Conservation (phyloP, 1,284 basidiomycete genomes). For the Leccinum proliferum region DNA sequence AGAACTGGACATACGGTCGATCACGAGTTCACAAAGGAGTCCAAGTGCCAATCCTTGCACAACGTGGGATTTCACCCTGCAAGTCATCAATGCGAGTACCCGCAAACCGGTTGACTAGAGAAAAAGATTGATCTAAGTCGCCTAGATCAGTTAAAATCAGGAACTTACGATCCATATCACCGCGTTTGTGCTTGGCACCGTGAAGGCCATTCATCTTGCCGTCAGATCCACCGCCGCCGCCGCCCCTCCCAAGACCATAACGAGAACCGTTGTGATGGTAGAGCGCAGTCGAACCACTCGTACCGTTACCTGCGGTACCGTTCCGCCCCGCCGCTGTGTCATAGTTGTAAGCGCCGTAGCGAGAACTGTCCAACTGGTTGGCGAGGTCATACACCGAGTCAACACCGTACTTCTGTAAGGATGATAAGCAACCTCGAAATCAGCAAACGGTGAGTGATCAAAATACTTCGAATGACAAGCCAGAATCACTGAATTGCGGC, state of each 20-base stretch:
- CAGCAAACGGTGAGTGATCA: neutral
- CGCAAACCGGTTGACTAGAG: constrained; percentile 86
- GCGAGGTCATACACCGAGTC: constrained; percentile 57
- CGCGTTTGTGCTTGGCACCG: constrained; percentile 89
- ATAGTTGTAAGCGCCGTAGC: constrained; percentile 63
- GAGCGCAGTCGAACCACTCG: constrained; percentile 71
- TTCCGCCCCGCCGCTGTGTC: constrained; percentile 39
- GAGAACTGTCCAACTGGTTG: constrained; percentile 44
- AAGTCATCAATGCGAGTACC: constrained; percentile 95
- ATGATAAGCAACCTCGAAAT: constrained; percentile 10
- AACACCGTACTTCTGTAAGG: constrained; percentile 45
- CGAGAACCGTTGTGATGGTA: constrained; percentile 77
- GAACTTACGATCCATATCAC: constrained; percentile 89
- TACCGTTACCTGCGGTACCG: constrained; percentile 38
- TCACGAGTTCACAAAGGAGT: too few relatives aligned
- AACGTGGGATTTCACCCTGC: constrained; percentile 85
- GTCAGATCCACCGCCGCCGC: constrained; percentile 36
- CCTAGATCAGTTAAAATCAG: constrained; percentile 16
- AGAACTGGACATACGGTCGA: too few relatives aligned
- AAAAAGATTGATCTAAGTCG: constrained; percentile 6
- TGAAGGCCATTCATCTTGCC: constrained; percentile 84
- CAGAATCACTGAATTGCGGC: constrained; percentile 53
- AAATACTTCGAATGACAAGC: constrained; percentile 51
- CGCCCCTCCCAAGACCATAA: constrained; percentile 58
- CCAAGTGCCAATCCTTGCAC: constrained; percentile 93